A percentile compares a stretch with the other conserved stretches of the same genome.
Conservation (phyloP, 495 filamentous ascomycete genomes). For the Penicillium canariense region DNA sequence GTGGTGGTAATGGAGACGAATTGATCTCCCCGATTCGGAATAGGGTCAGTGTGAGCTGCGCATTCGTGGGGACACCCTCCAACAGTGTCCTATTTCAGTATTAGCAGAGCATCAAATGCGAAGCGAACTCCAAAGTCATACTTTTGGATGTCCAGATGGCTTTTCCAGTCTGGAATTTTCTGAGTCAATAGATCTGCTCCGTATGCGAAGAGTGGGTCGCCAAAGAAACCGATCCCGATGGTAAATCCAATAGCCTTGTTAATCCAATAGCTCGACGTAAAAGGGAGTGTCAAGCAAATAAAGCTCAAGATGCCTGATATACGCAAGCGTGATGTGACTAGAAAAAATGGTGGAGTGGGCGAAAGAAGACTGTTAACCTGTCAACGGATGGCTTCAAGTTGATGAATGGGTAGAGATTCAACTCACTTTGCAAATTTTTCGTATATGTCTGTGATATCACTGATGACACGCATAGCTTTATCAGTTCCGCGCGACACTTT, state of each 20-base stretch:
- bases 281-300: constrained; percentile 54
- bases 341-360: constrained; percentile 74
- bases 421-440: constrained; percentile 76
- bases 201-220: constrained; percentile 66
- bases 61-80: constrained; percentile 84
- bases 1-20: constrained; percentile 77
- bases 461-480: constrained; percentile 72
- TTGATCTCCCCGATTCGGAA: constrained; percentile 85
- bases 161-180: constrained; percentile 72
- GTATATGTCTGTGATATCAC: constrained; percentile 73
- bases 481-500: constrained; percentile 75
- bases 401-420: background rate
- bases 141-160: constrained; percentile 67
- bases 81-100: constrained; percentile 60
- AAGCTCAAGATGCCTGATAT: constrained; percentile 61
- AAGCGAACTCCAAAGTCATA: constrained; percentile 21
- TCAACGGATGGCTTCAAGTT: constrained; percentile 6
- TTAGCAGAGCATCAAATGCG: background rate
- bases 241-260: constrained; percentile 66
- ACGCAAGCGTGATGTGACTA: constrained; percentile 57
- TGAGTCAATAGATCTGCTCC: constrained; percentile 61
- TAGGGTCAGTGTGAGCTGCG: constrained; percentile 79
- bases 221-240: constrained; percentile 74
- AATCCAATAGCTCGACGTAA: constrained; percentile 70
- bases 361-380: constrained; percentile 57